These are phyloP conservation scores for Daldinia decipiens DNA, from an alignment of 495 filamentous ascomycete species.

Conservation along the genomic window DNA sequence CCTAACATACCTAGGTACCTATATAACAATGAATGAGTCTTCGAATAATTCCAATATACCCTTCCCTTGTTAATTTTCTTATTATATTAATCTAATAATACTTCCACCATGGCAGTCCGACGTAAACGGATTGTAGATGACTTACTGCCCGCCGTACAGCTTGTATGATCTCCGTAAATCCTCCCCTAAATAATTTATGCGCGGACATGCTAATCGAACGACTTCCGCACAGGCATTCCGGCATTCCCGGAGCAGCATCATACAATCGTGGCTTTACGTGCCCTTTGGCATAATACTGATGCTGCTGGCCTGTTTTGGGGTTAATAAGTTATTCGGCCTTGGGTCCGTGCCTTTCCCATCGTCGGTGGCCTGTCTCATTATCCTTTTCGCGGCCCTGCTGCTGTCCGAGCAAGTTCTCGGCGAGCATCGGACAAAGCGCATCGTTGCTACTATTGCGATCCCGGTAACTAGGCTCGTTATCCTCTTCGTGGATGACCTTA, in stretches of 20 bases:
- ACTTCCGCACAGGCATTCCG: constrained; percentile 26
- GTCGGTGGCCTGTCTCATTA: constrained; percentile 62
- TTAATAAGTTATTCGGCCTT: constrained; percentile 59
- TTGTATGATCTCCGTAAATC: constrained; percentile 22
- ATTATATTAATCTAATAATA: background rate
- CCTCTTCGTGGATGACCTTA: background rate
- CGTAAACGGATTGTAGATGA: constrained; percentile 4
- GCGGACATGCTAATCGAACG: background rate
- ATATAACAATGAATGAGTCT: background rate
- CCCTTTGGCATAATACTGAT: constrained; percentile 59
- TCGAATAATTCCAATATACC: background rate
- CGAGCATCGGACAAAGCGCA: constrained; percentile 53
- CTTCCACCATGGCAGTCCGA: background rate
- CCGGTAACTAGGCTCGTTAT: constrained; percentile 50
- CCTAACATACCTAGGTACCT: no score
- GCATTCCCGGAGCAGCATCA: constrained; percentile 40
- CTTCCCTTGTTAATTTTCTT: background rate
- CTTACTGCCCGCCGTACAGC: constrained; percentile 28
- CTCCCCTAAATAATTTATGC: background rate
- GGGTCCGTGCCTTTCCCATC: constrained; percentile 63
- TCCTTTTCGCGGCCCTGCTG: constrained; percentile 59
- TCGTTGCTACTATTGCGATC: constrained; percentile 60
- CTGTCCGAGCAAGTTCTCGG: constrained; percentile 56
- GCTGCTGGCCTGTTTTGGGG: constrained; percentile 61
- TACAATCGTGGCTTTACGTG: constrained; percentile 61